These are phyloP conservation scores for Kondoa subrosea DNA, from an alignment of 768 basidiomycete species.

Conservation along the genomic window DNA sequence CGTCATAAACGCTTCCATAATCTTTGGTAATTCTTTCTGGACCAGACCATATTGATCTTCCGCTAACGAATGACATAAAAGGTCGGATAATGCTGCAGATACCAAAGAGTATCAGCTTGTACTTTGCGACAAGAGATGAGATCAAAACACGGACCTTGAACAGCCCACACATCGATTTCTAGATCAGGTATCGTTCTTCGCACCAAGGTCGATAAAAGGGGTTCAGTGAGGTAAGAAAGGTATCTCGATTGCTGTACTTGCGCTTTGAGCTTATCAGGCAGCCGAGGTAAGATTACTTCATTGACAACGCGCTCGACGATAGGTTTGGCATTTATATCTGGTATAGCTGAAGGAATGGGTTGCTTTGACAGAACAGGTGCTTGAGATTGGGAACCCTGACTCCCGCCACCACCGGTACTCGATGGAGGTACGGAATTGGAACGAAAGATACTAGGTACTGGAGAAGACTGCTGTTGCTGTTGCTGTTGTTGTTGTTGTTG, in stretches of 20 bases:
- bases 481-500: not conserved
- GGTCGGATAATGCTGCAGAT: slow-evolving; percentile 45
- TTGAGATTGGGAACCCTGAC: too few relatives aligned
- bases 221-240: not conserved
- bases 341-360: too few relatives aligned
- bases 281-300: too few relatives aligned
- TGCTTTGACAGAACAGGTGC: too few relatives aligned
- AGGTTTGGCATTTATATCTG: too few relatives aligned
- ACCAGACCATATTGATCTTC: slow-evolving; percentile 72
- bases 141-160: slow-evolving; percentile 18
- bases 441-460: not conserved
- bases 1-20: slow-evolving; percentile 56
- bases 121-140: not conserved
- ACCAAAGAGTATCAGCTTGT: not conserved
- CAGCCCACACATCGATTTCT: slow-evolving; percentile 15
- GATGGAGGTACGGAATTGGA: not conserved
- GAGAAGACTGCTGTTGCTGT: too few relatives aligned
- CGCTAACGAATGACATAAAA: slow-evolving; percentile 53
- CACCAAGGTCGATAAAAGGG: not conserved
- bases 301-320: too few relatives aligned
- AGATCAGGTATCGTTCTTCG: slow-evolving; percentile 8
- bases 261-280: not conserved
- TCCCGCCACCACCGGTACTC: too few relatives aligned
- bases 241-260: not conserved
- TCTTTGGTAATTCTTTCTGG: slow-evolving; percentile 65